Percentiles rank a stretch among this genome's conserved stretches.
phyloP scores from a whole-genome alignment of 129 eudicot genomes.

The Flaveria trinervia region DNA sequence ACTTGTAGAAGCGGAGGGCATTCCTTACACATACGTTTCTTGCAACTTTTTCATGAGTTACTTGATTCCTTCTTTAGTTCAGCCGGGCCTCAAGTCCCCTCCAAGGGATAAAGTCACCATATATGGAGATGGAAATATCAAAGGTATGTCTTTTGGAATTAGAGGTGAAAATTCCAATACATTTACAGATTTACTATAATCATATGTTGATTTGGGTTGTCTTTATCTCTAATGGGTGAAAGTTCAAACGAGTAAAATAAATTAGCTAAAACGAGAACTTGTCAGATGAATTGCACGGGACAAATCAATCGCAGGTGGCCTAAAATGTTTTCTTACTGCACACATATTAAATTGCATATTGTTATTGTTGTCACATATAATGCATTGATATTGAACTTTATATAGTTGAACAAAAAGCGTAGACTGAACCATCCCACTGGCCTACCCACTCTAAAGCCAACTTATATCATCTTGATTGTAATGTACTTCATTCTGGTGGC shows the following conservation, averaged over 20 bases:
- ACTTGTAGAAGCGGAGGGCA: slow-evolving; percentile 67
- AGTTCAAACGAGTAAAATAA: not conserved
- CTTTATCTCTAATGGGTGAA: not conserved
- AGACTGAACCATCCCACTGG: too few relatives aligned
- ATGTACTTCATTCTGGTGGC: too few relatives aligned
- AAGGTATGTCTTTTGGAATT: slow-evolving; percentile 48
- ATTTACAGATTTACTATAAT: not conserved
- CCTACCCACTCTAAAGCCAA: too few relatives aligned
- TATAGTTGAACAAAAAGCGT: not conserved
- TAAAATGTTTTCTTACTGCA: not conserved
- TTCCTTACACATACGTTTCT: slow-evolving; percentile 75
- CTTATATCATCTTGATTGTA: too few relatives aligned
- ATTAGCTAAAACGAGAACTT: too few relatives aligned
- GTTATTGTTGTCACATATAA: not conserved
- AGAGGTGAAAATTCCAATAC: not conserved
- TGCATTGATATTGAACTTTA: not conserved
- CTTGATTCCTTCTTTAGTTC: slow-evolving; percentile 82
- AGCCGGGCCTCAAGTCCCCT: slow-evolving; percentile 66
- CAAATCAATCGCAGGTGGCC: not conserved
- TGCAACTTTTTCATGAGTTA: slow-evolving; percentile 76
- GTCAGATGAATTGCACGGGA: too few relatives aligned
- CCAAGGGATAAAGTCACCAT: slow-evolving; percentile 75
- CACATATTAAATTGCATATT: not conserved
- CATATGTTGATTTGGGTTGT: not conserved
- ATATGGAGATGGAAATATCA: slow-evolving; percentile 78